phyloP scores from a whole-genome alignment of 106 monocot genomes.

The Amphibolis antarctica region DNA sequence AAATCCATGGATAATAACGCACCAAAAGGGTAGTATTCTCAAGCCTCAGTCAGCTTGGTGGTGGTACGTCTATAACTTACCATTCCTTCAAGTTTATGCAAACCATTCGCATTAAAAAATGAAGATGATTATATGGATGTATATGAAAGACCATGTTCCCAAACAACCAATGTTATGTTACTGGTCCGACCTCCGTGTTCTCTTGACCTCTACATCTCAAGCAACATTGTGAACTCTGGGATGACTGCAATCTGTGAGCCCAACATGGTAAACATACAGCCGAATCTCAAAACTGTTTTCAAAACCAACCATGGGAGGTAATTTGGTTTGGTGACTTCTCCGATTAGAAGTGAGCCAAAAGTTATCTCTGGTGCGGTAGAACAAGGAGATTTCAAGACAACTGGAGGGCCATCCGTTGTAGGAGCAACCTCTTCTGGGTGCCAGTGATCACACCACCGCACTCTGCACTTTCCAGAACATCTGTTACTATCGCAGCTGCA shows the following conservation, averaged over 20 bases:
- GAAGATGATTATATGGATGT: no score
- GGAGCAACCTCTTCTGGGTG: conserved; percentile 63
- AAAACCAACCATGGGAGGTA: neutral
- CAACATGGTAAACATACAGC: neutral
- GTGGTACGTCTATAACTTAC: no score
- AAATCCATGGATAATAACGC: no score
- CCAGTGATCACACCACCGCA: conserved; percentile 64
- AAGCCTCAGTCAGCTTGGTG: no score
- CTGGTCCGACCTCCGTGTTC: no score
- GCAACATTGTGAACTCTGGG: neutral
- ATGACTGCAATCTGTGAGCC: neutral
- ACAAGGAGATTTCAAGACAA: conserved; percentile 25
- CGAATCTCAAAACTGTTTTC: neutral
- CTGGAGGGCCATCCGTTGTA: conserved; percentile 72
- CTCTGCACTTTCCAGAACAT: conserved; percentile 72
- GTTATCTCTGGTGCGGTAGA: neutral
- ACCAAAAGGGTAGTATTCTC: no score
- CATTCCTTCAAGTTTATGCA: no score
- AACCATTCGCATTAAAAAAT: no score
- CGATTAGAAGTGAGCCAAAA: neutral
- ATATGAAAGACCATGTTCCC: neutral
- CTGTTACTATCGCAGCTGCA: conserved; percentile 79
- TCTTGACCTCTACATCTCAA: no score
- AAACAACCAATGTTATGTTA: no score
- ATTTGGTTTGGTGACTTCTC: neutral